Base-by-base conservation (phyloP, 129 eudicot species). In the Lactuca saligna region DNA sequence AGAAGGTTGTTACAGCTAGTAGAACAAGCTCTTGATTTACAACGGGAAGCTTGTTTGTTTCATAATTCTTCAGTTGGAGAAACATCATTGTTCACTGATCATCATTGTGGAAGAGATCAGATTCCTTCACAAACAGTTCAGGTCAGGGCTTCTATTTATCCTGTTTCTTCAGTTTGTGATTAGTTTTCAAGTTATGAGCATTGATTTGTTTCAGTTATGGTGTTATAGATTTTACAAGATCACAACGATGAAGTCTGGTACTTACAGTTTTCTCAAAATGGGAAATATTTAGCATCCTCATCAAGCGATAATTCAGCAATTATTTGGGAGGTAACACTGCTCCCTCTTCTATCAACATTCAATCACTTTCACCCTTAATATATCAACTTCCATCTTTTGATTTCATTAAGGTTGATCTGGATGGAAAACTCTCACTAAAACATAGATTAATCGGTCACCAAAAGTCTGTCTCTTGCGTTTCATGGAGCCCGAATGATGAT, bases 171-270 rank as follows among this genome's bases (percentile, higher is more conserved):
- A 14, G 12, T 55, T 55, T 31, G 17, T 9, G 33, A 17, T 3
- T 12, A 44, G 51, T 54, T 61, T 37, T 6, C 60, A 50, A 29
- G 48, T 39, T n/a, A 39, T 15, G 10, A 57, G 53, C n/a, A 41
- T 15, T 66, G 33, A 57, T 74, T 7, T 57, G 8, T 46, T 54
- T 54, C 8, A 17, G 20, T 67, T 65, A 75, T 60, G 34, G 13
- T 34, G 37, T 51, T 54, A 33, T 84, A 94, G 99, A 78, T 87
- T 46, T 46, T 94, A 63, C 75, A 80, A 77, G 95, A 77, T 57
- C 99, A 94, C 82, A 61, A 57, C 1, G 88, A 81, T 82, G 99
- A 94, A 80, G 97, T 94, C 56, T 94, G 97, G 97, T 81, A 81
- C 81, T 61, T 94, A 80, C 90, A 87, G 54, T 94, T 89, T 83